Evolutionary conservation across 2,329 filamentous ascomycete species (phyloP).

Genomic region (Scortechinia acanthostroma): DNA sequence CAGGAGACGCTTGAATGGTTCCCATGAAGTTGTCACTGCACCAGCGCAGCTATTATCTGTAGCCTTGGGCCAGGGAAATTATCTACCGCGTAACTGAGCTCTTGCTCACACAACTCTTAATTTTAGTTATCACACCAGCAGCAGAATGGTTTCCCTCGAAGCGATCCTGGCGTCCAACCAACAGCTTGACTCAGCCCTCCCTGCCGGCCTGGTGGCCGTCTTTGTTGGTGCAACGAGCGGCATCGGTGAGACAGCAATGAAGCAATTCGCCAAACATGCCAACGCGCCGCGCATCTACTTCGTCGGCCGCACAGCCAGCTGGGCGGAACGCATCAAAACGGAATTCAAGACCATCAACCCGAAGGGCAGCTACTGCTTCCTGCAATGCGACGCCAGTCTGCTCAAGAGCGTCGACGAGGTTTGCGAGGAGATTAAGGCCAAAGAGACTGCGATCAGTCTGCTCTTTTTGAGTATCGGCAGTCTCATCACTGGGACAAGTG

Average conservation of each 20-base stretch:
- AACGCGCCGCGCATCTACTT: slow-evolving; percentile 38
- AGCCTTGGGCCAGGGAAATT: too few species aligned
- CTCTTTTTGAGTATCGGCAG: slow-evolving; percentile 27
- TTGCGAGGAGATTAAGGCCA: slow-evolving; percentile 31
- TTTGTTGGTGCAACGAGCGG: slow-evolving; percentile 46
- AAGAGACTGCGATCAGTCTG: slow-evolving; percentile 34
- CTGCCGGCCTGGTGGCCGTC: slow-evolving; percentile 29
- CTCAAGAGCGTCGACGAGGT: slow-evolving; percentile 39
- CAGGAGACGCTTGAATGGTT: too few species aligned
- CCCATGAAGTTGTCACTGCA: too few species aligned
- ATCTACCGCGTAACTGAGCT: too few species aligned
- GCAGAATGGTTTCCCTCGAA: too few species aligned
- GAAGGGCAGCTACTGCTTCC: slow-evolving; percentile 32
- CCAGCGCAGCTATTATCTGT: too few species aligned
- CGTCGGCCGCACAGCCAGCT: slow-evolving; percentile 32
- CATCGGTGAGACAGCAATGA: slow-evolving; percentile 40
- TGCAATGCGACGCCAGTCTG: slow-evolving; percentile 38
- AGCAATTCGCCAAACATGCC: slow-evolving; percentile 30
- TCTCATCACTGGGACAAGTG: slow-evolving; percentile 13
- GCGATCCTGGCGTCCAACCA: too few species aligned
- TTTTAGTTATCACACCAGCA: too few species aligned
- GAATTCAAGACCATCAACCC: slow-evolving; percentile 33
- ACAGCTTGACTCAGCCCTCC: too few species aligned
- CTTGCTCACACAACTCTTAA: too few species aligned
- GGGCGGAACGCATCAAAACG: slow-evolving; percentile 24